Percentiles rank a stretch among this genome's conserved stretches.
These are phyloP conservation scores for Cryptosporidium viatorum DNA, from an alignment of 169 alveolate genomes.

Conservation along the genomic window DNA sequence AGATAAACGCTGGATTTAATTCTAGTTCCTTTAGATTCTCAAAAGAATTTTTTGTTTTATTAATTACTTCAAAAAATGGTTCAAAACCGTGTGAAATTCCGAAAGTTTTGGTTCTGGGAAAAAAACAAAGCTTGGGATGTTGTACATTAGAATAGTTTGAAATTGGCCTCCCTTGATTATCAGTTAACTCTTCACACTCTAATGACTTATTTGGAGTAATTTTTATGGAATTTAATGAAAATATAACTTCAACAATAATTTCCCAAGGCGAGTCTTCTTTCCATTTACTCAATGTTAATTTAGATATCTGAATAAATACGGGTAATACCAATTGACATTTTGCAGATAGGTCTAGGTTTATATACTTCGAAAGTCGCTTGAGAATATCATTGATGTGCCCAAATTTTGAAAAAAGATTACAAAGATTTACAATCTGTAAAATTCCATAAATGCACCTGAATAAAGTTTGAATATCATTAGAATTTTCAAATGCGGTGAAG, in stretches of 20 bases:
- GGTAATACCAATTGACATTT: slow-evolving; percentile 47
- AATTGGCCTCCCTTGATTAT: slow-evolving; percentile 24
- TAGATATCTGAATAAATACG: slow-evolving; percentile 25
- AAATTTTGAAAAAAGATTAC: slow-evolving; percentile 19
- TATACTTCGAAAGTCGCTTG: slow-evolving; percentile 14
- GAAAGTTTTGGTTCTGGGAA: slow-evolving; percentile 52
- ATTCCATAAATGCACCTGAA: slow-evolving; percentile 49
- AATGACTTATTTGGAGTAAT: slow-evolving; percentile 10
- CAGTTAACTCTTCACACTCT: slow-evolving; percentile 48
- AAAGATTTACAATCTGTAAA: slow-evolving; percentile 17
- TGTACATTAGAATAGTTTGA: slow-evolving; percentile 57
- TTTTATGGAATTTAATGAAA: slow-evolving; percentile 36
- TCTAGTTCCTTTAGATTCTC: background rate
- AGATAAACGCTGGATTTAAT: background rate
- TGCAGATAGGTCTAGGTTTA: slow-evolving; percentile 43
- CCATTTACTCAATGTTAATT: slow-evolving; percentile 34
- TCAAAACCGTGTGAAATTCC: slow-evolving; percentile 62
- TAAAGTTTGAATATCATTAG: slow-evolving; percentile 29
- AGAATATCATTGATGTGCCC: slow-evolving; percentile 11
- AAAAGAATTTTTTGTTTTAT: background rate
- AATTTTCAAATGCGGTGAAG: slow-evolving; percentile 21
- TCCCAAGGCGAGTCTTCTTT: slow-evolving; percentile 50
- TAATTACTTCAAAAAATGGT: background rate
- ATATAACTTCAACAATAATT: slow-evolving; percentile 9
- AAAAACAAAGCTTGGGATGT: slow-evolving; percentile 40